These are phyloP conservation scores for Pythium pyrilobum DNA, from an alignment of 352 stramenopile species.

Conservation along the genomic window DNA sequence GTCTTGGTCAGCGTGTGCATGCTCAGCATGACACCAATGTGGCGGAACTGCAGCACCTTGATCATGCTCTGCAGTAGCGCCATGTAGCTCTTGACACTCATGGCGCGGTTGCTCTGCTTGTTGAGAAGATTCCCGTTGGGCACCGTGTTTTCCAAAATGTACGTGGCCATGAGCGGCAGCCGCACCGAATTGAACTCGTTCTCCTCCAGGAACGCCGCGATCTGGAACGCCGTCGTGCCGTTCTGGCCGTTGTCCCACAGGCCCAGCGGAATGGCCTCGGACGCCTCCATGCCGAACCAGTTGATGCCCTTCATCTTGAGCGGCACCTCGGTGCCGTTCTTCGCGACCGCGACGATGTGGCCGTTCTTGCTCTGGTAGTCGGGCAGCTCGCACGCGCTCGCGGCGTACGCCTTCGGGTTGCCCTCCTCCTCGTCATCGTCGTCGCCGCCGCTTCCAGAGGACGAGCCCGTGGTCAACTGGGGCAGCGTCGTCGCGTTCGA, in stretches of 20 bases:
- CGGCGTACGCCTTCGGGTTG: slow-evolving; percentile 15
- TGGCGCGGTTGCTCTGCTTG: slow-evolving; percentile 65
- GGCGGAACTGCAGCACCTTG: slow-evolving; percentile 54
- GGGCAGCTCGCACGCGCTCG: slow-evolving; percentile 40
- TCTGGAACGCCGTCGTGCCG: slow-evolving; percentile 21
- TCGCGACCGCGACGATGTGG: slow-evolving; percentile 42
- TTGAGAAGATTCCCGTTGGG: slow-evolving; percentile 61
- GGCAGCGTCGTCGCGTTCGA: neutral
- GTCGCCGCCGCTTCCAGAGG: neutral
- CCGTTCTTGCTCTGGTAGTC: slow-evolving; percentile 79
- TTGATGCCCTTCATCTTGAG: slow-evolving; percentile 75
- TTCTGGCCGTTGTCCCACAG: neutral
- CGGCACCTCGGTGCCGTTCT: slow-evolving; percentile 57
- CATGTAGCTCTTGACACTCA: slow-evolving; percentile 65
- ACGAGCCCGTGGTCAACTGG: neutral
- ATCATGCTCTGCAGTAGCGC: slow-evolving; percentile 61
- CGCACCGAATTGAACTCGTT: slow-evolving; percentile 85
- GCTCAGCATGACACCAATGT: slow-evolving; percentile 69
- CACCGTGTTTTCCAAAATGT: slow-evolving; percentile 14
- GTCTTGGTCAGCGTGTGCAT: slow-evolving; percentile 61
- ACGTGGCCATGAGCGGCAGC: slow-evolving; percentile 22
- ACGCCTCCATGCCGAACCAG: slow-evolving; percentile 78
- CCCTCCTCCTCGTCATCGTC: slow-evolving; percentile 1
- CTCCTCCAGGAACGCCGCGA: slow-evolving; percentile 56
- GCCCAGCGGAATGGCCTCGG: neutral